These are phyloP conservation scores for Corymbia maculata DNA, from an alignment of 345 rosid species.

Conservation along the genomic window DNA sequence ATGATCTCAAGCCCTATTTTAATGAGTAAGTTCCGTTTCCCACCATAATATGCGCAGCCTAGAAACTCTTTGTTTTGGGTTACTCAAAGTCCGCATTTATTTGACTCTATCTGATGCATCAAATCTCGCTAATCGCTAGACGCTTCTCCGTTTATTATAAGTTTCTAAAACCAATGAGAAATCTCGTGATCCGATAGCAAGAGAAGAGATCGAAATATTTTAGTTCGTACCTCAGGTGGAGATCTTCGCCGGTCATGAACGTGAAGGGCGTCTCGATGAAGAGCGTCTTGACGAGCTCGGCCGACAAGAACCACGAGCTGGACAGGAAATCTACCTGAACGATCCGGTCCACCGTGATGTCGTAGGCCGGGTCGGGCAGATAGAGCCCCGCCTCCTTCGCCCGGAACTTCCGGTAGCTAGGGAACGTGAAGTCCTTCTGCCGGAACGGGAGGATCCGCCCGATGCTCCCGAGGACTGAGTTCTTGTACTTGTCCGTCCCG, in stretches of 20 bases:
- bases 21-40: not conserved
- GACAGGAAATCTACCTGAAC: constrained; percentile 98
- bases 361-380: constrained; percentile 97
- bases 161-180: not conserved
- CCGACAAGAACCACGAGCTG: constrained; percentile 93
- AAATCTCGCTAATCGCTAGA: not conserved
- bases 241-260: constrained; percentile 95
- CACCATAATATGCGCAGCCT: not conserved
- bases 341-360: constrained; percentile 61
- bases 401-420: constrained; percentile 83
- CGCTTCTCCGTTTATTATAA: not conserved
- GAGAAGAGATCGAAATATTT: not conserved
- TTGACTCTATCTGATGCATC: not conserved
- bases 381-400: constrained; percentile 96
- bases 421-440: constrained; percentile 92
- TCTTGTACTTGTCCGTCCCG: constrained; percentile 86
- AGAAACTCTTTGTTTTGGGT: not conserved
- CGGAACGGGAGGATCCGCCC: constrained; percentile 94
- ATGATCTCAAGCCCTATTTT: not conserved
- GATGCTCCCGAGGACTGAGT: constrained; percentile 89
- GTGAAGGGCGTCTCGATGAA: constrained; percentile 90
- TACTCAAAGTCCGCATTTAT: not conserved
- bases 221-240: constrained; percentile 66
- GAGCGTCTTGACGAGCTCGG: constrained; percentile 81
- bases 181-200: not conserved